A percentile compares a stretch with the other conserved stretches of the same genome.
Conservation (phyloP, 2,329 filamentous ascomycete species). For the Cercospora nicotianae region DNA sequence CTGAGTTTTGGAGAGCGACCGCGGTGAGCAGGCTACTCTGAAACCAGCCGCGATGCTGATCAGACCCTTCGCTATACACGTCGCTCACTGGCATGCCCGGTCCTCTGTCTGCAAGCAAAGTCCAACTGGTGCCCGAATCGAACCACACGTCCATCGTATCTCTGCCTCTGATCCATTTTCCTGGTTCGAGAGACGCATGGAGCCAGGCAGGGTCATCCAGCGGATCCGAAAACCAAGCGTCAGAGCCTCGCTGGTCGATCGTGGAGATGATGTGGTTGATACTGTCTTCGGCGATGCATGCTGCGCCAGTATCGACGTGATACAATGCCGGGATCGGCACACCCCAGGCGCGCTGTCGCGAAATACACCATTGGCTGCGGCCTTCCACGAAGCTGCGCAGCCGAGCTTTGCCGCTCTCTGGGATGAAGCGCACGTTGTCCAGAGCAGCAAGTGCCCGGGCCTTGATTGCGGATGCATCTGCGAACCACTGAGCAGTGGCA, state of each 20-base stretch:
- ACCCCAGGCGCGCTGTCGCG: conserved; percentile 91
- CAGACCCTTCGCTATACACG: conserved; percentile 88
- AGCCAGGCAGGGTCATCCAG: conserved; percentile 77
- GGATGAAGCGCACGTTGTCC: conserved; percentile 73
- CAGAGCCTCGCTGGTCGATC: conserved; percentile 74
- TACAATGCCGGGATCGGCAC: conserved; percentile 94
- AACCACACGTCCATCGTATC: conserved; percentile 99
- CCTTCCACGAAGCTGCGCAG: conserved; percentile 84
- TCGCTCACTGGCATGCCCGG: conserved; percentile 61
- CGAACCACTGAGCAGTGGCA: conserved; percentile 97
- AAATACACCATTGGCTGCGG: conserved; percentile 96
- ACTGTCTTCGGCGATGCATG: conserved; percentile 74
- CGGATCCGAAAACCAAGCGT: conserved; percentile 91
- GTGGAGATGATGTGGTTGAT: conserved; percentile 82
- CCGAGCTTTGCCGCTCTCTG: conserved; percentile 69
- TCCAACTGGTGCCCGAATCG: conserved; percentile 95
- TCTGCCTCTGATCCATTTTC: conserved; percentile 69
- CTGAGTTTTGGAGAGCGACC: conserved; percentile 61
- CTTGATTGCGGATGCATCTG: conserved; percentile 84
- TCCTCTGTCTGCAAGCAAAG: conserved; percentile 46
- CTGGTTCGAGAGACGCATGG: conserved; percentile 58
- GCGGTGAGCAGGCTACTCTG: conserved; percentile 92
- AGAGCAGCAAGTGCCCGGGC: conserved; percentile 69
- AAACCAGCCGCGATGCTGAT: conserved; percentile 98
- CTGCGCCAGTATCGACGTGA: conserved; percentile 59